Base-by-base conservation (phyloP, 495 filamentous ascomycete genomes). In the Wilcoxina mikolae region DNA sequence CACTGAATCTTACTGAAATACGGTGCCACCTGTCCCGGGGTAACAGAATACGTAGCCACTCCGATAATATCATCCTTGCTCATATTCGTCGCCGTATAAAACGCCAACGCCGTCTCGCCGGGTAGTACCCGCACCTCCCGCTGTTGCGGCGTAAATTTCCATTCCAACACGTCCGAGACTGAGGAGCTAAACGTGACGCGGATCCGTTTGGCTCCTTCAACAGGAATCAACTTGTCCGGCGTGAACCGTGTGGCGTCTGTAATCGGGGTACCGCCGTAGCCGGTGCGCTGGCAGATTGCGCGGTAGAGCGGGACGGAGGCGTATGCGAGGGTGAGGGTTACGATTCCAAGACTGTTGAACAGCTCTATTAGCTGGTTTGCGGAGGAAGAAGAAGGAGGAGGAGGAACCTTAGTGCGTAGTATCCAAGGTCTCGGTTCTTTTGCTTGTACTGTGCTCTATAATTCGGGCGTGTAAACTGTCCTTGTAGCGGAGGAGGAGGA, bases 1-100 rank as follows among this genome's bases (percentile, higher is more conserved):
- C 93, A 99, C 70, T 99, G 93, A 50, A 99, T 99, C 76, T 99
- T 99, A 76, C 83, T 87, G 68, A 99, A 99, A 66, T 99, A 99
- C 3, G 86, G 90, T 25, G 93, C 90, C 25, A 94, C 86, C 72
- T 96, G 93, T 11, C 79, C 90, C 7, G 93, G 93, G 10, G 87
- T 95, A 46, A 99, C 93, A 67, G 83, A 87, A 68, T 99, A 99
- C 9, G 93, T 99, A 35, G 93, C 93, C 23, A 99, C 86, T 39
- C 93, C 93, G 62, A 99, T 95, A 58, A 99, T 95, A 70, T 96
- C 91, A 57, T 83, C 74, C 28, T 81, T 76, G 61, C 83, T 83
- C 57, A 79, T 81, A 69, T 99, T 99, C 41, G 86, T 94, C 3
- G 93, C 93, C 17, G 87, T 96, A 72, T 94, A 99, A 70, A 99